These are phyloP conservation scores for Diaporthe eres DNA, from an alignment of 2,329 filamentous ascomycete genomes.

Conservation along the genomic window DNA sequence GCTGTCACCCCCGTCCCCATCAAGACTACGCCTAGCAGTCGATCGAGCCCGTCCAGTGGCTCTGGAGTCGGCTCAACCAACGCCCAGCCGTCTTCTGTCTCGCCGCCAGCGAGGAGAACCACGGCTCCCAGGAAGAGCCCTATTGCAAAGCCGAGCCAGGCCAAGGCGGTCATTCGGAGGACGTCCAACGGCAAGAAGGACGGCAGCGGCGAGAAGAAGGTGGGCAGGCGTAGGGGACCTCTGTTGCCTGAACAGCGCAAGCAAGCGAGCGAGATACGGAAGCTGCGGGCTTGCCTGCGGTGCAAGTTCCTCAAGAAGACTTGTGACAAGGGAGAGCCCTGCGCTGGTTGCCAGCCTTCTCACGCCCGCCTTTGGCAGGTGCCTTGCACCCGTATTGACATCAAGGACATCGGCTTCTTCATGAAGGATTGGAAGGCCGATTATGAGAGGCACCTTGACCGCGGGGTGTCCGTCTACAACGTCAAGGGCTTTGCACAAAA, in stretches of 20 bases:
- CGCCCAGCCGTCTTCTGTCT: slow-evolving; percentile 67
- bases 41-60: slow-evolving; percentile 72
- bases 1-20: slow-evolving; percentile 79
- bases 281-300: slow-evolving; percentile 90
- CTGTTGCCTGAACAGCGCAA: slow-evolving; percentile 94
- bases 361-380: slow-evolving; percentile 98
- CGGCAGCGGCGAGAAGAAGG: slow-evolving; percentile 85
- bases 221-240: slow-evolving; percentile 90
- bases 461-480: slow-evolving; percentile 92
- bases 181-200: slow-evolving; percentile 84
- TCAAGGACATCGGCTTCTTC: slow-evolving; percentile 98
- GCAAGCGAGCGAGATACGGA: slow-evolving; percentile 96
- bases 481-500: slow-evolving; percentile 86
- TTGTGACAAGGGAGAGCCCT: slow-evolving; percentile 97
- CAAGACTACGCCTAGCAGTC: slow-evolving; percentile 72
- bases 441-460: slow-evolving; percentile 89
- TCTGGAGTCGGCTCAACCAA: slow-evolving; percentile 72
- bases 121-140: slow-evolving; percentile 82
- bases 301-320: slow-evolving; percentile 99
- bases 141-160: slow-evolving; percentile 76
- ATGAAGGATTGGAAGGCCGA: slow-evolving; percentile 99
- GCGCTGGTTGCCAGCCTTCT: slow-evolving; percentile 93
- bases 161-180: slow-evolving; percentile 88
- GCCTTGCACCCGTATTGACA: slow-evolving; percentile 96
- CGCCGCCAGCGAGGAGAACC: slow-evolving; percentile 76